Evolutionary conservation across 305 asterid genomes (phyloP).

Genomic region (Solanum hybrid): DNA sequence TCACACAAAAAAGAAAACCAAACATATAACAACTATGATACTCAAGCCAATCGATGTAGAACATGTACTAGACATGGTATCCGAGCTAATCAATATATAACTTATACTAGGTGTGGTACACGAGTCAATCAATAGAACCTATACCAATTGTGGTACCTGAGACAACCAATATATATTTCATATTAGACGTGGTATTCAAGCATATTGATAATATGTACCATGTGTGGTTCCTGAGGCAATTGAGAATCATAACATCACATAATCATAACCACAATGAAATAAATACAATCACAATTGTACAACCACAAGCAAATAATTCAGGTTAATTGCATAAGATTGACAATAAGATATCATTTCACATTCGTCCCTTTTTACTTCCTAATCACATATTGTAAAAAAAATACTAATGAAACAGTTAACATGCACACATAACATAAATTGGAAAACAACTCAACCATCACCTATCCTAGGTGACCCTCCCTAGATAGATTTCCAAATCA

Average conservation of each 20-base stretch:
- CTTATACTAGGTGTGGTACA: neutral
- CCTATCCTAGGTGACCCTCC: neutral
- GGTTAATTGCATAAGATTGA: neutral
- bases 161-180: neutral
- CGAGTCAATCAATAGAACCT: neutral
- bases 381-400: neutral
- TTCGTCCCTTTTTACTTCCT: neutral
- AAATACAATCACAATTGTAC: neutral
- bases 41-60: neutral
- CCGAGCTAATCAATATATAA: accelerated
- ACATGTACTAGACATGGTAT: neutral
- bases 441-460: neutral
- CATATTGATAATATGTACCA: neutral
- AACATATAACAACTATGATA: neutral
- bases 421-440: neutral
- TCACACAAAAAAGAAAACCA: neutral
- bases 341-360: neutral
- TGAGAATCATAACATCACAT: neutral
- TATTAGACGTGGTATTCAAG: neutral
- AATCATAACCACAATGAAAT: neutral
- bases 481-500: neutral
- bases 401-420: neutral
- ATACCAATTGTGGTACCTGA: neutral
- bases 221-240: neutral
- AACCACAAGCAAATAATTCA: neutral